Conservation (phyloP, 2,329 filamentous ascomycete genomes). For the Aspergillus fumigatiaffinis region DNA sequence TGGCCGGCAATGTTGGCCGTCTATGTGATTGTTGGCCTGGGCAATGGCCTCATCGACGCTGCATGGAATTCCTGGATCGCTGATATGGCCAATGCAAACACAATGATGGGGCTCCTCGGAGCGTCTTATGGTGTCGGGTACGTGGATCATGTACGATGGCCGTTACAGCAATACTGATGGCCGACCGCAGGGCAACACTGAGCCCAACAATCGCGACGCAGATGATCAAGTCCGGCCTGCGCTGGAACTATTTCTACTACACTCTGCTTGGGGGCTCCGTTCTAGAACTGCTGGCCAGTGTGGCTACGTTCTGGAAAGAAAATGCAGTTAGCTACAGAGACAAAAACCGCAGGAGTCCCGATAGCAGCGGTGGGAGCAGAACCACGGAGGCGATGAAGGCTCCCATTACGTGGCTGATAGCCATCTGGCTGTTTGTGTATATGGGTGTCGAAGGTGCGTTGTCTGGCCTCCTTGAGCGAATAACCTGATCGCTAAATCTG, state of each 20-base stretch:
- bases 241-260: conserved; percentile 9
- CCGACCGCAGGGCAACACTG: conserved; percentile 5
- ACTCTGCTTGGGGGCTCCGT: conserved; percentile 7
- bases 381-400: conserved; percentile 8
- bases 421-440: conserved; percentile 47
- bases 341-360: conserved; percentile 5
- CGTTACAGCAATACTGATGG: neutral
- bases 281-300: conserved; percentile 4
- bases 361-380: conserved; percentile 1
- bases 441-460: conserved; percentile 64
- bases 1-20: conserved; percentile 33
- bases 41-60: conserved; percentile 43
- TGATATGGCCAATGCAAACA: conserved; percentile 67
- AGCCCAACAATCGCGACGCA: conserved; percentile 9
- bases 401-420: conserved; percentile 8
- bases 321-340: conserved; percentile 3
- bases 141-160: neutral
- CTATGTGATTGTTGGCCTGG: conserved; percentile 35
- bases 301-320: conserved; percentile 8
- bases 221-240: conserved; percentile 9
- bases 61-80: conserved; percentile 62
- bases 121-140: conserved; percentile 65
- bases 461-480: neutral
- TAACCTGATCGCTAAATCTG: neutral
- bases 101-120: conserved; percentile 69